Evolutionary conservation across 2,329 filamentous ascomycete genomes (phyloP).

Genomic region (Metarhizium anisopliae): DNA sequence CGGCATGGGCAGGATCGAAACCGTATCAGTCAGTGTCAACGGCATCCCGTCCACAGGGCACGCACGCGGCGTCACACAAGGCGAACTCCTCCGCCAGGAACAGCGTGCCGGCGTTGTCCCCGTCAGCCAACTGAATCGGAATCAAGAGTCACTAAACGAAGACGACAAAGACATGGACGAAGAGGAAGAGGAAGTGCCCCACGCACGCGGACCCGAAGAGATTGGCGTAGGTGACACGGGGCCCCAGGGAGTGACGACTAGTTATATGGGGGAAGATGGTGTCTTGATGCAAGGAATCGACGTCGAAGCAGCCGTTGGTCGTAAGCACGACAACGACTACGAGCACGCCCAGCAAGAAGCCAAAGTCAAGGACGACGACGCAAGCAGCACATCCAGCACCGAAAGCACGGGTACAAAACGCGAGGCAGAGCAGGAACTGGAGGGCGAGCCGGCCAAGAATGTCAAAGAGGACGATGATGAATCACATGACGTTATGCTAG

Average conservation of each 20-base stretch:
- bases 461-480: conserved; percentile 31
- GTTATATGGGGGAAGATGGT: conserved; percentile 28
- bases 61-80: conserved; percentile 62
- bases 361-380: conserved; percentile 17
- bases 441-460: conserved; percentile 36
- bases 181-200: conserved; percentile 58
- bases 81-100: conserved; percentile 77
- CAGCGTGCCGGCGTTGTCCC: conserved; percentile 75
- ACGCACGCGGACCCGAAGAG: conserved; percentile 74
- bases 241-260: conserved; percentile 46
- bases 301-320: conserved; percentile 51
- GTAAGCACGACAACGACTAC: conserved; percentile 29
- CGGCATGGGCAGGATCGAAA: conserved; percentile 70
- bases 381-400: conserved; percentile 15
- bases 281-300: conserved; percentile 48
- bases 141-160: conserved; percentile 19
- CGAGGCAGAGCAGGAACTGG: conserved; percentile 42
- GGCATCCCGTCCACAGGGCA: conserved; percentile 48
- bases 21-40: conserved; percentile 68
- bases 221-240: conserved; percentile 85
- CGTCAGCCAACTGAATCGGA: conserved; percentile 47
- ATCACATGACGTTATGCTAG: background rate
- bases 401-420: conserved; percentile 40
- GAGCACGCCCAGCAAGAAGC: conserved; percentile 7
- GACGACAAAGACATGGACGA: conserved; percentile 25